Conservation (phyloP, 768 basidiomycete genomes). For the Zangia roseola region DNA sequence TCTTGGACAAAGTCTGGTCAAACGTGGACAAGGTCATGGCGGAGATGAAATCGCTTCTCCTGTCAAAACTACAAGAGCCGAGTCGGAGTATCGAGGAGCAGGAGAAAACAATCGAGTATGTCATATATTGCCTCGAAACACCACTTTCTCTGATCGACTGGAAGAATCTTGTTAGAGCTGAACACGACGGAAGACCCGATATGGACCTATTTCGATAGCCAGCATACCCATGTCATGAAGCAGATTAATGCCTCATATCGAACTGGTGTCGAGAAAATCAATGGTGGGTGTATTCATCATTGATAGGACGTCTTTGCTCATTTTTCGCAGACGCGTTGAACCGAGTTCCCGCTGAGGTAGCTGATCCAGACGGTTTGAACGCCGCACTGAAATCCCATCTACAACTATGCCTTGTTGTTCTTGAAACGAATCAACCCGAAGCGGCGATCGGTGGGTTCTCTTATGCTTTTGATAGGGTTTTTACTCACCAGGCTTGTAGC, state of each 20-base stretch:
- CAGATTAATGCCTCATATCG: slow-evolving; percentile 67
- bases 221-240: slow-evolving; percentile 83
- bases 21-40: slow-evolving; percentile 93
- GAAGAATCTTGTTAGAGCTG: slow-evolving; percentile 84
- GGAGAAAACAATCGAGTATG: slow-evolving; percentile 94
- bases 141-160: slow-evolving; percentile 8
- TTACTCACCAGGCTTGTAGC: slow-evolving; percentile 40
- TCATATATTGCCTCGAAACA: slow-evolving; percentile 3
- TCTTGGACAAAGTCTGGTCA: slow-evolving; percentile 94
- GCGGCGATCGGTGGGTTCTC: slow-evolving; percentile 49
- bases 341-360: slow-evolving; percentile 36
- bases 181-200: slow-evolving; percentile 86
- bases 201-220: slow-evolving; percentile 94
- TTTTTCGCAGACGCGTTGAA: slow-evolving; percentile 44
- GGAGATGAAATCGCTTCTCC: slow-evolving; percentile 80
- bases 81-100: slow-evolving; percentile 85
- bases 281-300: slow-evolving; percentile 36
- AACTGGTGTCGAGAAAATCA: slow-evolving; percentile 48
- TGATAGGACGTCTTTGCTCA: slow-evolving; percentile 4
- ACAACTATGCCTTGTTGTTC: slow-evolving; percentile 53
- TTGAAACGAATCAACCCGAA: slow-evolving; percentile 68
- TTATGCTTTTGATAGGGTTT: background rate
- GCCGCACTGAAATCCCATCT: slow-evolving; percentile 54
- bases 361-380: slow-evolving; percentile 39
- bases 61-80: slow-evolving; percentile 79